Conservation (phyloP, 352 stramenopile species). For the Pythium rhizo-oryzae region DNA sequence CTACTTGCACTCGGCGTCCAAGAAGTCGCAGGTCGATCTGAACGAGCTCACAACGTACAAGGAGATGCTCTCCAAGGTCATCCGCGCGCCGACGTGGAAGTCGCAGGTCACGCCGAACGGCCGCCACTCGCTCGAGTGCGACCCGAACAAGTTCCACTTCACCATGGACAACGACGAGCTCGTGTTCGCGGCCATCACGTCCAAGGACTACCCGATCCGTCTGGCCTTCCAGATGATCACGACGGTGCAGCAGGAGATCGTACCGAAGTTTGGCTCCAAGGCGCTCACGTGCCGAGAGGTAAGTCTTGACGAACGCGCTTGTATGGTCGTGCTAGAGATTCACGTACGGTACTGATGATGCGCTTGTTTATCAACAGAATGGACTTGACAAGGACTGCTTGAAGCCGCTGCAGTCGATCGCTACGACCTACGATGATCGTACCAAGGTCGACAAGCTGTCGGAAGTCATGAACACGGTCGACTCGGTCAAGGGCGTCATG, state of each 20-base stretch:
- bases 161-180: conserved; percentile 90
- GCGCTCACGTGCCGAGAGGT: conserved; percentile 79
- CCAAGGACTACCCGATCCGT: conserved; percentile 83
- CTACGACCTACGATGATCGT: conserved; percentile 77
- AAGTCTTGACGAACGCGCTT: no score
- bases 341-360: no score
- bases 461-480: conserved; percentile 82
- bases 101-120: conserved; percentile 84
- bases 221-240: conserved; percentile 85
- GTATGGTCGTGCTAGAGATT: no score
- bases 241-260: conserved; percentile 73
- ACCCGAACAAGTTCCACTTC: conserved; percentile 90
- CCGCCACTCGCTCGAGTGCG: conserved; percentile 84
- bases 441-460: conserved; percentile 89
- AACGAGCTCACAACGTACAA: conserved; percentile 67
- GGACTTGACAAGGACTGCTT: conserved; percentile 79
- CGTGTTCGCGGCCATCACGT: conserved; percentile 78
- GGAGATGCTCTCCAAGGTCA: conserved; percentile 85
- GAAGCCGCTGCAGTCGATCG: conserved; percentile 64
- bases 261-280: conserved; percentile 77
- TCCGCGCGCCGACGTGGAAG: conserved; percentile 85
- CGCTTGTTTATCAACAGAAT: conserved; percentile 36
- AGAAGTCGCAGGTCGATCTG: conserved; percentile 51
- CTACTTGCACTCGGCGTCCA: conserved; percentile 66
- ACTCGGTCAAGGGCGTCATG: conserved; percentile 84